These are phyloP conservation scores for Apiospora kogelbergensis DNA, from an alignment of 2,329 filamentous ascomycete species.

Conservation along the genomic window DNA sequence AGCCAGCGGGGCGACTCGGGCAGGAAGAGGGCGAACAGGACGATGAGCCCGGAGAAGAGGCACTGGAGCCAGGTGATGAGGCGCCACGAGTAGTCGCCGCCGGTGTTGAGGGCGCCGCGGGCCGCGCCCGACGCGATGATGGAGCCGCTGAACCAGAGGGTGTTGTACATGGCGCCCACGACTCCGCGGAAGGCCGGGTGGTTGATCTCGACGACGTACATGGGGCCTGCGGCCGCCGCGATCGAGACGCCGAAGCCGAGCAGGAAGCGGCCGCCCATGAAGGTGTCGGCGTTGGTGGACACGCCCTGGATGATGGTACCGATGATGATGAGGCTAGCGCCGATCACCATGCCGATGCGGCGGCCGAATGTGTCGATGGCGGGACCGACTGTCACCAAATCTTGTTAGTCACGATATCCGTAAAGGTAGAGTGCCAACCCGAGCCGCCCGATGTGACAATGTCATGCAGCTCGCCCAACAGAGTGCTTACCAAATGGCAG, in stretches of 20 bases:
- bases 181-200: slow-evolving; percentile 46
- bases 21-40: slow-evolving; percentile 35
- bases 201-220: slow-evolving; percentile 47
- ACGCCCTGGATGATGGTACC: slow-evolving; percentile 48
- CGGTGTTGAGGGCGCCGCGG: slow-evolving; percentile 41
- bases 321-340: slow-evolving; percentile 42
- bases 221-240: slow-evolving; percentile 45
- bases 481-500: slow-evolving; percentile 36
- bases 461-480: background rate
- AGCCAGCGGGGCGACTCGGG: slow-evolving; percentile 45
- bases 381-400: slow-evolving; percentile 43
- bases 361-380: slow-evolving; percentile 48
- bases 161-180: slow-evolving; percentile 43
- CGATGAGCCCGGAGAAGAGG: slow-evolving; percentile 39
- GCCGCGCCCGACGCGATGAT: slow-evolving; percentile 51
- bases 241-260: slow-evolving; percentile 57
- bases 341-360: slow-evolving; percentile 46
- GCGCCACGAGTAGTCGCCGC: slow-evolving; percentile 39
- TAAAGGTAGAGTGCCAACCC: too few species aligned
- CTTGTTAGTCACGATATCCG: background rate
- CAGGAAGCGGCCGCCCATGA: slow-evolving; percentile 59
- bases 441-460: background rate
- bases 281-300: slow-evolving; percentile 37
- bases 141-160: slow-evolving; percentile 46
- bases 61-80: slow-evolving; percentile 45